A percentile compares a stretch with the other conserved stretches of the same genome.
These are phyloP conservation scores for Epithemia pelagica DNA, from an alignment of 108 stramenopile genomes.

Conservation along the genomic window DNA sequence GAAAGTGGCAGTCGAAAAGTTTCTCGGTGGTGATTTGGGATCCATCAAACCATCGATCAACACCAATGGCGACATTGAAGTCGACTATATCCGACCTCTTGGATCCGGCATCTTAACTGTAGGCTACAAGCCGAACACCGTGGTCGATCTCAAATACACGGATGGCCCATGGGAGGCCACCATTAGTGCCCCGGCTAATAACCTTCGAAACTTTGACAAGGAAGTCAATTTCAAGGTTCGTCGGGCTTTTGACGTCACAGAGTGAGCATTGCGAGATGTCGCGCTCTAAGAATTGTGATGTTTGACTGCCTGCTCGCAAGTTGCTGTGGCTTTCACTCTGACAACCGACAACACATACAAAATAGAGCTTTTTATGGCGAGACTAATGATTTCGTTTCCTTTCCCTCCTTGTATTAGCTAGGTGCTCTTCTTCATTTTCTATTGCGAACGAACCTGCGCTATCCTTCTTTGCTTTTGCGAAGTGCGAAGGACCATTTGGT, in stretches of 20 bases:
- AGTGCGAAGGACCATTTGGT: no score
- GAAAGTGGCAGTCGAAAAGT: constrained; percentile 26
- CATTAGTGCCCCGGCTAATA: constrained; percentile 38
- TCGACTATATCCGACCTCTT: constrained; percentile 5
- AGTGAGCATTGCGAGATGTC: no score
- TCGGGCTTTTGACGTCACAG: constrained; percentile 25
- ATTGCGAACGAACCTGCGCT: no score
- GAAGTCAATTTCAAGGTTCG: constrained; percentile 35
- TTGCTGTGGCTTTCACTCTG: no score
- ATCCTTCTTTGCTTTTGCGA: no score
- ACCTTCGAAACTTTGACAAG: constrained; percentile 15
- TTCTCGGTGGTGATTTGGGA: constrained; percentile 13
- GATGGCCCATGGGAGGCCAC: constrained; percentile 50
- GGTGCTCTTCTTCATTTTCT: no score
- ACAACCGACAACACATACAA: no score
- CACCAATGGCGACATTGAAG: constrained; percentile 19
- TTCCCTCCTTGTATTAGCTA: no score
- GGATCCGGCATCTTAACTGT: constrained; percentile 24
- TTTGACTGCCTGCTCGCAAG: no score
- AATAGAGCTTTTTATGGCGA: no score
- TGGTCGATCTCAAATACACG: constrained; percentile 32
- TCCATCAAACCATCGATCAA: constrained; percentile 20
- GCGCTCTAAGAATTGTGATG: no score
- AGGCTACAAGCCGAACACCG: constrained; percentile 37
- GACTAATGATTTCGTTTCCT: no score